Conservation (phyloP, 1,284 basidiomycete genomes). For the Rhizopogon hawkerae region DNA sequence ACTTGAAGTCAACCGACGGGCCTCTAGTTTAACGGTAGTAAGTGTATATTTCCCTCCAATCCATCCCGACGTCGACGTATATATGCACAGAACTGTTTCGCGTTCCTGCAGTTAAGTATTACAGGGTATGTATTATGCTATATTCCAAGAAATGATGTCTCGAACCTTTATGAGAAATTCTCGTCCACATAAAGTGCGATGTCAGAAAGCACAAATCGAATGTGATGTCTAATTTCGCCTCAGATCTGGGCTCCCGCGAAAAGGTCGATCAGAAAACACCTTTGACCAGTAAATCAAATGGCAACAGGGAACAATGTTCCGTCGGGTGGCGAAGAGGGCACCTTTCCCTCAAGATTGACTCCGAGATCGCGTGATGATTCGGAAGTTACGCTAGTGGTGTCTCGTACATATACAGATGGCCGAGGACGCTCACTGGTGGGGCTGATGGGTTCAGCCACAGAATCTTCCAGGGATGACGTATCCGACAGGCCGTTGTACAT, state of each 20-base stretch:
- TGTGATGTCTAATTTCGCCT: neutral
- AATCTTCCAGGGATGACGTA: constrained; percentile 39
- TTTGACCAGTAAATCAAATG: constrained; percentile 18
- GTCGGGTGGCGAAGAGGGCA: constrained; percentile 14
- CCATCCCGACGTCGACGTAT: neutral
- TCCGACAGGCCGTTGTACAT: constrained; percentile 43
- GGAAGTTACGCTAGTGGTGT: constrained; percentile 24
- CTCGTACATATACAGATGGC: constrained; percentile 30
- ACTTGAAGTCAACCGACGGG: no score
- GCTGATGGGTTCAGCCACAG: constrained; percentile 43
- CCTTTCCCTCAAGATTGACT: constrained; percentile 24
- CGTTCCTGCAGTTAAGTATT: neutral
- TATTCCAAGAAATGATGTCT: neutral
- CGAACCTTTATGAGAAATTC: neutral
- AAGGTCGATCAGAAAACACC: constrained; percentile 8
- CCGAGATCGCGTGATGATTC: constrained; percentile 23
- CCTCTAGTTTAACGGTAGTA: neutral
- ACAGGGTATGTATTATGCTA: neutral
- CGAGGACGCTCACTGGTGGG: constrained; percentile 37
- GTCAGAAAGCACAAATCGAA: neutral
- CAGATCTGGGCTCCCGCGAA: neutral
- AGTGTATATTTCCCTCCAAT: neutral
- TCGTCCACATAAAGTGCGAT: neutral
- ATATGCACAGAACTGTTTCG: no score
- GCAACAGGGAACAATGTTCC: constrained; percentile 21